Evolutionary conservation across 495 filamentous ascomycete genomes (phyloP).

Genomic region (Xylaria curta): DNA sequence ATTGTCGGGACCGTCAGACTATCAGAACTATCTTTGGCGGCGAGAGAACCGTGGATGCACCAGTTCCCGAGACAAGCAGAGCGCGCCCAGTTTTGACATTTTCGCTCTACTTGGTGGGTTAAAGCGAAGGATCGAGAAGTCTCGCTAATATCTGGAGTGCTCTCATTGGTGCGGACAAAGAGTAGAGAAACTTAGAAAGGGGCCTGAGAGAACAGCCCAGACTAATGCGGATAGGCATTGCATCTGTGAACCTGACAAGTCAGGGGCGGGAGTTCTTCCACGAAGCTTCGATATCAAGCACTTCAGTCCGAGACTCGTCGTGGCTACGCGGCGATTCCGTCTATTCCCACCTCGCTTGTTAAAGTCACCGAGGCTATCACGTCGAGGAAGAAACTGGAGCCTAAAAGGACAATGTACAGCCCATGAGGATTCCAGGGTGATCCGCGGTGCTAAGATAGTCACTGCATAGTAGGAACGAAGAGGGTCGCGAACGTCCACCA

Average conservation of each 20-base stretch:
- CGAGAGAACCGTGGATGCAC: conserved; percentile 48
- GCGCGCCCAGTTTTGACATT: background rate
- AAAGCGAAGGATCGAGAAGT: background rate
- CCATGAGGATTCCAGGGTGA: too few relatives aligned
- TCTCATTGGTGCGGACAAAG: background rate
- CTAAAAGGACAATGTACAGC: too few relatives aligned
- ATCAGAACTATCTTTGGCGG: conserved; percentile 52
- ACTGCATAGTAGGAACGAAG: too few relatives aligned
- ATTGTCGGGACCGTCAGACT: conserved; percentile 60
- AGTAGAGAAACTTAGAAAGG: background rate
- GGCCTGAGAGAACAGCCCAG: background rate
- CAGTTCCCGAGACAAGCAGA: conserved; percentile 44
- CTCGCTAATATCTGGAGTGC: background rate
- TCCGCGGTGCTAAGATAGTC: too few relatives aligned
- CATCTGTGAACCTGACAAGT: conserved; percentile 43
- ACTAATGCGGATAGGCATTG: conserved; percentile 45
- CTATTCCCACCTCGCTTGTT: too few relatives aligned
- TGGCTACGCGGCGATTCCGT: too few relatives aligned
- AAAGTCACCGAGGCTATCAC: too few relatives aligned
- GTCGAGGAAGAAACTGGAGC: too few relatives aligned
- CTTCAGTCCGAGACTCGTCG: too few relatives aligned
- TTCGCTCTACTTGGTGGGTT: background rate
- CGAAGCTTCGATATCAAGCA: conserved; percentile 6
- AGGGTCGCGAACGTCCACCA: too few relatives aligned
- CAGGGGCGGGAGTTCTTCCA: conserved; percentile 48